A percentile compares a stretch with the other conserved stretches of the same genome.
Conservation (phyloP, 768 basidiomycete genomes). For the Rhizopogon vinicolor region DNA sequence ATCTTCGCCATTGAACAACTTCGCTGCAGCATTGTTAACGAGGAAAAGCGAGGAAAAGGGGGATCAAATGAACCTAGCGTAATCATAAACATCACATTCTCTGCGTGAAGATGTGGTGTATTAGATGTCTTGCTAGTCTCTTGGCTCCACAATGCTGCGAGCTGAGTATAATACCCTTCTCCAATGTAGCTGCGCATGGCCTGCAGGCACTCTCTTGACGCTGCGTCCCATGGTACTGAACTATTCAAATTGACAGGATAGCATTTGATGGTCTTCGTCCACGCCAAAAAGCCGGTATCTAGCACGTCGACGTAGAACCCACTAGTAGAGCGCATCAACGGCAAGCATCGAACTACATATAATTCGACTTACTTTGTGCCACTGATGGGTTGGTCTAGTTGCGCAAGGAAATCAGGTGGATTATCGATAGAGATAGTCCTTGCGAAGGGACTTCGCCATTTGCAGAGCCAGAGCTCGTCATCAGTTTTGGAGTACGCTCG, state of each 20-base stretch:
- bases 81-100: conserved; percentile 46
- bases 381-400: conserved; percentile 37
- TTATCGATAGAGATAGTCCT: conserved; percentile 42
- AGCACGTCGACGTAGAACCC: conserved; percentile 68
- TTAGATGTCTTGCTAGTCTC: conserved; percentile 61
- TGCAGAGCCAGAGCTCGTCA: conserved; percentile 69
- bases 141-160: conserved; percentile 71
- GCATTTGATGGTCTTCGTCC: conserved; percentile 60
- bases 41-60: conserved; percentile 27
- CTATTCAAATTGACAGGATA: conserved; percentile 41
- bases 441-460: conserved; percentile 63
- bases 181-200: conserved; percentile 44
- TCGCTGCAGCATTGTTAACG: conserved; percentile 46
- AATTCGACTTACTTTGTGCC: conserved; percentile 29
- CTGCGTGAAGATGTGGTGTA: conserved; percentile 52
- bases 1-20: conserved; percentile 52
- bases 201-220: conserved; percentile 45
- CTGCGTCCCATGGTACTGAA: conserved; percentile 48
- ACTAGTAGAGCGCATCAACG: conserved; percentile 20
- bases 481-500: conserved; percentile 61
- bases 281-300: conserved; percentile 73
- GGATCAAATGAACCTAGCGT: conserved; percentile 36
- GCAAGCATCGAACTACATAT: not conserved
- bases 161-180: conserved; percentile 55
- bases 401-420: conserved; percentile 44